Percentiles rank a stretch among this genome's conserved stretches.
phyloP scores from a whole-genome alignment of 1,284 basidiomycete genomes.

The Cryptococcus hybrid region DNA sequence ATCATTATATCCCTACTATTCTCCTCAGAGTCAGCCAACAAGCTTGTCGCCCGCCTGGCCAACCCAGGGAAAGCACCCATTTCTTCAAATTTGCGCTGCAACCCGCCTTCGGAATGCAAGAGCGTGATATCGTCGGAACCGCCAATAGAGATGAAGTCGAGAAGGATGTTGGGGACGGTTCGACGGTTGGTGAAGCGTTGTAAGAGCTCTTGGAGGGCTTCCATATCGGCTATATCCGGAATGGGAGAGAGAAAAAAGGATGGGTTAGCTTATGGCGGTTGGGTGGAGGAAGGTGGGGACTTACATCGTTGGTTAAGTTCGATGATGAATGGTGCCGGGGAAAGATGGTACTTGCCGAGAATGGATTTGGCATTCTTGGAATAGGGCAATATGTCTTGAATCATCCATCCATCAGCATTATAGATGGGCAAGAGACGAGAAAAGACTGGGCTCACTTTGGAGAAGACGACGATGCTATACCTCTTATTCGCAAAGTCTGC shows the following conservation, averaged over 20 bases:
- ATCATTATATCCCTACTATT: not conserved
- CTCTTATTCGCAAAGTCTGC: constrained; percentile 29
- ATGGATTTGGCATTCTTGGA: constrained; percentile 46
- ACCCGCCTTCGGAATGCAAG: constrained; percentile 45
- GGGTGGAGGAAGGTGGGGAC: not conserved
- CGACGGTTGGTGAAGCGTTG: constrained; percentile 42
- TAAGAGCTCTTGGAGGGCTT: constrained; percentile 40
- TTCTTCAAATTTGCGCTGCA: constrained; percentile 28
- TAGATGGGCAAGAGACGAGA: not conserved
- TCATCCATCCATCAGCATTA: constrained; percentile 5
- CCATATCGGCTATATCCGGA: constrained; percentile 35
- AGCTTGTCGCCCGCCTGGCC: not conserved
- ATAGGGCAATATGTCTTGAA: constrained; percentile 47
- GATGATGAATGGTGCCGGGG: constrained; percentile 41
- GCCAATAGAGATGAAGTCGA: constrained; percentile 45
- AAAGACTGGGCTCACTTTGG: constrained; percentile 35
- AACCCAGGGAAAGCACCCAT: constrained; percentile 7
- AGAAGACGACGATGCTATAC: constrained; percentile 44
- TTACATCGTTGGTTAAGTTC: constrained; percentile 50
- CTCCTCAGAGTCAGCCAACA: constrained; percentile 5
- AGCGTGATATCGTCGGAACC: constrained; percentile 49
- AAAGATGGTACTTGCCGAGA: constrained; percentile 35
- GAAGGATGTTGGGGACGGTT: constrained; percentile 51
- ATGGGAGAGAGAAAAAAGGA: too few species aligned
- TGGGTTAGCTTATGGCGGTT: not conserved